phyloP scores from a whole-genome alignment of 768 basidiomycete species.

The Naganishia randhawae region DNA sequence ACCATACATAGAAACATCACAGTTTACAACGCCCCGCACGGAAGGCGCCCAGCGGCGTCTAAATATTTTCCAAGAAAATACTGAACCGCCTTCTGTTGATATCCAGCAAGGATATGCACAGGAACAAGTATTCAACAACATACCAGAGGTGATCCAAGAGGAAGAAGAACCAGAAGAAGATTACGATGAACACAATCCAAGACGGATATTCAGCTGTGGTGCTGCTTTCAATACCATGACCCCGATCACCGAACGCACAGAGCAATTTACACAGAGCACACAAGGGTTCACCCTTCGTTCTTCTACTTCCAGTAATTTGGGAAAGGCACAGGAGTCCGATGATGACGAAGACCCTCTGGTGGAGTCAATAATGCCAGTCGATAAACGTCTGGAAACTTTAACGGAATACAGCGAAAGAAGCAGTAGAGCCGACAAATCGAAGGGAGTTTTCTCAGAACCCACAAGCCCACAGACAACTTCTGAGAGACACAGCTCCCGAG shows the following conservation, averaged over 20 bases:
- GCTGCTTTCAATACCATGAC: conserved; percentile 81
- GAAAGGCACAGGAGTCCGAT: conserved; percentile 9
- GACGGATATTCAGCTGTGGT: conserved; percentile 34
- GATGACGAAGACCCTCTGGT: conserved; percentile 12
- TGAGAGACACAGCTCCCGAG: neutral
- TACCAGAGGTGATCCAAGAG: conserved; percentile 20
- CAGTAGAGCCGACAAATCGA: conserved; percentile 13
- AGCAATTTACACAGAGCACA: conserved; percentile 72
- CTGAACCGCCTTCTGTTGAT: neutral
- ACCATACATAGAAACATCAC: neutral
- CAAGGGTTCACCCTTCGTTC: conserved; percentile 51
- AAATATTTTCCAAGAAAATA: conserved; percentile 5
- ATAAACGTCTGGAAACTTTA: conserved; percentile 7
- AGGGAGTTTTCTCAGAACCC: conserved; percentile 8
- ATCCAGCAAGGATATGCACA: neutral
- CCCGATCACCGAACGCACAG: conserved; percentile 91
- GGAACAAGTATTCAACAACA: conserved; percentile 25
- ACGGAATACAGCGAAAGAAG: conserved; percentile 14
- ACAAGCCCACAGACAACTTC: conserved; percentile 10
- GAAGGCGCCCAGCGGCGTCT: conserved; percentile 11
- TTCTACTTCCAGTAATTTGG: conserved; percentile 36
- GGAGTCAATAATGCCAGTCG: neutral
- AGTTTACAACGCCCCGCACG: conserved; percentile 6
- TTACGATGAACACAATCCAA: conserved; percentile 26
- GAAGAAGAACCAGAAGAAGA: conserved; percentile 38